Conservation (phyloP, 2,329 filamentous ascomycete genomes). For the Penicillium sp. region DNA sequence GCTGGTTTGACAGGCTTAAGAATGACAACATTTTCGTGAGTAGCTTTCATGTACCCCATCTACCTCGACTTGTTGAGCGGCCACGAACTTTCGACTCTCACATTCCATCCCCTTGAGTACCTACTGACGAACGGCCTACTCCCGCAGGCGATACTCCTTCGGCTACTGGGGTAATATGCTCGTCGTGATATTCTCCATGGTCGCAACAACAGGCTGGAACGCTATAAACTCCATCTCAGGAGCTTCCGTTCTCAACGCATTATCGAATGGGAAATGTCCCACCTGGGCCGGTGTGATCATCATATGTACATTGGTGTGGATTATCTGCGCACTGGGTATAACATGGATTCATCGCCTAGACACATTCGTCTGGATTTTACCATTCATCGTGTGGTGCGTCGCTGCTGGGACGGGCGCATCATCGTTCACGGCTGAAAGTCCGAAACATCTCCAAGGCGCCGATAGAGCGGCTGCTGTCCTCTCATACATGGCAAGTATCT, state of each 20-base stretch:
- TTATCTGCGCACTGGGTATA: constrained; percentile 40
- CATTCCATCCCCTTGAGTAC: background rate
- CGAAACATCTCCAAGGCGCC: constrained; percentile 24
- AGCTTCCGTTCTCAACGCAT: constrained; percentile 34
- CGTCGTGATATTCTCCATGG: constrained; percentile 39
- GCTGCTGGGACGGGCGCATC: constrained; percentile 38
- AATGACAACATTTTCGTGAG: constrained; percentile 37
- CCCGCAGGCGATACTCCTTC: constrained; percentile 36
- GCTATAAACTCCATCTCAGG: constrained; percentile 42
- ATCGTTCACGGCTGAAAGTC: constrained; percentile 28
- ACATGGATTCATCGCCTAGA: constrained; percentile 42
- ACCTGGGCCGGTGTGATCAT: constrained; percentile 41
- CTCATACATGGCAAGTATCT: constrained; percentile 38
- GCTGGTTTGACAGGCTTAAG: constrained; percentile 38
- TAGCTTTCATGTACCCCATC: background rate
- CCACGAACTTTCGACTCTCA: background rate
- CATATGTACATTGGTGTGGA: constrained; percentile 38
- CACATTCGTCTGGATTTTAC: constrained; percentile 38
- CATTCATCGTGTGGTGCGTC: constrained; percentile 40
- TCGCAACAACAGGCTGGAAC: constrained; percentile 41
- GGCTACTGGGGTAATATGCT: constrained; percentile 41
- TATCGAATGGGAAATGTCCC: constrained; percentile 38
- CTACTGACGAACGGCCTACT: background rate
- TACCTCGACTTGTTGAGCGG: background rate
- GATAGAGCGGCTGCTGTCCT: constrained; percentile 36